phyloP scores from a whole-genome alignment of 331 rosid genomes.

The Acacia pycnantha region DNA sequence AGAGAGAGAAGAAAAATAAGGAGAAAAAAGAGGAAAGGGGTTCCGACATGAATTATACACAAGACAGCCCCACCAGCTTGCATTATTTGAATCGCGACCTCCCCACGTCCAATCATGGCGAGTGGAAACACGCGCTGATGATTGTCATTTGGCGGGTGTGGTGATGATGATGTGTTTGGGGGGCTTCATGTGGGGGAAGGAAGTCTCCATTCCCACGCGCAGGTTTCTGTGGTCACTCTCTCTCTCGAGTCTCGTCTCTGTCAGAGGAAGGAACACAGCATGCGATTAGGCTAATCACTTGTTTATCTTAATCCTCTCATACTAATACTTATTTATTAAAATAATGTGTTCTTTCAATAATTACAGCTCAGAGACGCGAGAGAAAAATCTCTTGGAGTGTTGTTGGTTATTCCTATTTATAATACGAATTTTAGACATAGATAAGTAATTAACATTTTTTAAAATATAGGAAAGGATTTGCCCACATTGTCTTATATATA shows the following conservation, averaged over 20 bases:
- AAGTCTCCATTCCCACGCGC: conserved; percentile 40
- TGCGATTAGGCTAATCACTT: conserved; percentile 13
- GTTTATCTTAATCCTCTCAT: not conserved
- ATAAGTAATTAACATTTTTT: too few relatives aligned
- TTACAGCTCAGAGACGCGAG: not conserved
- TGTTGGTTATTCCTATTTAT: too few relatives aligned
- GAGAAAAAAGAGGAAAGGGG: conserved; percentile 45
- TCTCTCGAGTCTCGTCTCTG: not conserved
- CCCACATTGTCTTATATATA: too few relatives aligned
- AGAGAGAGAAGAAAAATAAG: not conserved
- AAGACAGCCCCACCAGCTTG: conserved; percentile 58
- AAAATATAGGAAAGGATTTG: too few relatives aligned
- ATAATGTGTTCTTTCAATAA: not conserved
- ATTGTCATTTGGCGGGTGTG: not conserved
- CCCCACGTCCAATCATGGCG: conserved; percentile 17
- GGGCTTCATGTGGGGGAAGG: not conserved
- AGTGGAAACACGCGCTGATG: conserved; percentile 24
- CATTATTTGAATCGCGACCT: conserved; percentile 36
- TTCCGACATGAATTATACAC: conserved; percentile 73
- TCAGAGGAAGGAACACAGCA: conserved; percentile 6
- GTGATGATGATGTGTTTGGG: not conserved
- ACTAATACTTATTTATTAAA: not conserved
- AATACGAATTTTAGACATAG: too few relatives aligned
- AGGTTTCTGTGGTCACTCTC: conserved; percentile 9
- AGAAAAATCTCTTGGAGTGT: too few relatives aligned